These are phyloP conservation scores for Suhomyces ambrosiae DNA, from an alignment of 1,139 yeast species.

Conservation along the genomic window DNA sequence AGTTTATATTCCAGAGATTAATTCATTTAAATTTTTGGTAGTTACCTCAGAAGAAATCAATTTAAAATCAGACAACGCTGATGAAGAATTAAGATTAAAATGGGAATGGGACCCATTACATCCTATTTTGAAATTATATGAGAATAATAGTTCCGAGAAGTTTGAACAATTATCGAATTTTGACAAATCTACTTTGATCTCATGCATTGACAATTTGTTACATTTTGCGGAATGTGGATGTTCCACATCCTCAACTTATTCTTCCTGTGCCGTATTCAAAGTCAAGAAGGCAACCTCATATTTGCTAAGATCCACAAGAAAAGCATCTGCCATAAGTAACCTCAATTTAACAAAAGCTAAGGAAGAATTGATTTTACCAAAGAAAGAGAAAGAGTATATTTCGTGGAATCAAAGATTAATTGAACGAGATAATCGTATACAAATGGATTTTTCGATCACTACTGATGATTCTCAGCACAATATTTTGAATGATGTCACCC, in stretches of 20 bases:
- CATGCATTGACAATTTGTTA: slow-evolving; percentile 62
- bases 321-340: slow-evolving; percentile 47
- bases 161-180: slow-evolving; percentile 53
- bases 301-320: slow-evolving; percentile 59
- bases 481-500: slow-evolving; percentile 6
- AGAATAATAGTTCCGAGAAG: slow-evolving; percentile 31
- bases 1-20: slow-evolving; percentile 48
- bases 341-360: slow-evolving; percentile 40
- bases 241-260: slow-evolving; percentile 42
- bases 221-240: slow-evolving; percentile 69
- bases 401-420: slow-evolving; percentile 43
- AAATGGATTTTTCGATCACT: slow-evolving; percentile 27
- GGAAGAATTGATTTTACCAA: slow-evolving; percentile 42
- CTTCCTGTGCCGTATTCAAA: slow-evolving; percentile 58
- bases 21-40: slow-evolving; percentile 56
- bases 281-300: slow-evolving; percentile 64
- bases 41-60: slow-evolving; percentile 57
- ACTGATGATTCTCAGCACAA: slow-evolving; percentile 11
- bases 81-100: slow-evolving; percentile 67
- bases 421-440: slow-evolving; percentile 34
- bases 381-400: slow-evolving; percentile 33
- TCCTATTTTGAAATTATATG: slow-evolving; percentile 63
- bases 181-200: slow-evolving; percentile 56
- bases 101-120: slow-evolving; percentile 91
- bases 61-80: slow-evolving; percentile 28